A percentile compares a stretch with the other conserved stretches of the same genome.
Conservation (phyloP, 2,329 filamentous ascomycete genomes). For the Alternaria sp. region DNA sequence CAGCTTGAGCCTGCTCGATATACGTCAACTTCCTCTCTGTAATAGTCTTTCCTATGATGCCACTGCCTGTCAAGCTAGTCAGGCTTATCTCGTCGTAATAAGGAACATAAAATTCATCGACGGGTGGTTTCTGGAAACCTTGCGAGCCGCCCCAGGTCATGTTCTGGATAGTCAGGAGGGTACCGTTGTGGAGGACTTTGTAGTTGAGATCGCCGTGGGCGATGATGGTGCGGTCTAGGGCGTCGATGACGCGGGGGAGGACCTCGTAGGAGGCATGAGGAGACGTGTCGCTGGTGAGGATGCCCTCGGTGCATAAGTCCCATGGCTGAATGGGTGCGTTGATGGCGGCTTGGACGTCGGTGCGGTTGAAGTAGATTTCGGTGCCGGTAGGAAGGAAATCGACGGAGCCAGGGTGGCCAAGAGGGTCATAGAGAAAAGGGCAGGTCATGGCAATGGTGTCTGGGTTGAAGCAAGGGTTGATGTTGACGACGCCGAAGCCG, state of each 20-base stretch:
- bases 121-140: slow-evolving; percentile 71
- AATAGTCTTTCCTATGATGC: slow-evolving; percentile 73
- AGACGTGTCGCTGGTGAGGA: slow-evolving; percentile 62
- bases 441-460: slow-evolving; percentile 79
- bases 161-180: slow-evolving; percentile 77
- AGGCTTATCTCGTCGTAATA: slow-evolving; percentile 62
- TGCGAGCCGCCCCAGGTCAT: slow-evolving; percentile 79
- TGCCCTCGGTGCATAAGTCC: slow-evolving; percentile 63
- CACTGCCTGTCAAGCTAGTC: slow-evolving; percentile 65
- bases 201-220: slow-evolving; percentile 76
- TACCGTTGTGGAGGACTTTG: slow-evolving; percentile 72
- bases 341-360: slow-evolving; percentile 73
- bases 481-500: slow-evolving; percentile 59
- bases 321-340: slow-evolving; percentile 68
- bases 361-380: slow-evolving; percentile 73
- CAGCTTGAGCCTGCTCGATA: slow-evolving; percentile 68
- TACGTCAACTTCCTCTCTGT: slow-evolving; percentile 80
- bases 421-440: slow-evolving; percentile 72
- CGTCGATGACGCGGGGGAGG: slow-evolving; percentile 76
- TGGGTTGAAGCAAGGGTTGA: slow-evolving; percentile 82
- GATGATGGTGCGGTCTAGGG: slow-evolving; percentile 74
- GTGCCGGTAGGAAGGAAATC: slow-evolving; percentile 70
- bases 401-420: slow-evolving; percentile 72
- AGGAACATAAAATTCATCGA: slow-evolving; percentile 73
- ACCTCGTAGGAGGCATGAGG: slow-evolving; percentile 64